phyloP scores from a whole-genome alignment of 2,329 filamentous ascomycete species.

The Sporothrix schenckii region DNA sequence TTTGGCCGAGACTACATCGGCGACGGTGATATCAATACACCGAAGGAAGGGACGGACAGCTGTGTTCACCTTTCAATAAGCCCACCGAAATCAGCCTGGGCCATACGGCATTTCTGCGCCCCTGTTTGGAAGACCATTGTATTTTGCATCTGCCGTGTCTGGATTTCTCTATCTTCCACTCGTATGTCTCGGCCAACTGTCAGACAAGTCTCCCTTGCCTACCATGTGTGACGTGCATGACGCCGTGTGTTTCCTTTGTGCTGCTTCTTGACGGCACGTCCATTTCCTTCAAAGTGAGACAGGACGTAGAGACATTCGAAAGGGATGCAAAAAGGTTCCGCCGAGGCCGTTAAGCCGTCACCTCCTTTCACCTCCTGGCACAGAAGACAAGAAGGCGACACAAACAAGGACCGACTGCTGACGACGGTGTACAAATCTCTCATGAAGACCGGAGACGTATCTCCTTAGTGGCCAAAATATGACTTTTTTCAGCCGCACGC shows the following conservation, averaged over 20 bases:
- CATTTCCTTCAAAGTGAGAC: conserved; percentile 1
- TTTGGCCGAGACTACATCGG: neutral
- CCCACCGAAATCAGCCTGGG: neutral
- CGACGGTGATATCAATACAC: neutral
- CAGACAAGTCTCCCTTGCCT: too few relatives aligned
- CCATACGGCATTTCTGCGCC: neutral
- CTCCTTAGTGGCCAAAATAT: too few relatives aligned
- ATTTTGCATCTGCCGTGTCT: neutral
- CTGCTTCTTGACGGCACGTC: neutral
- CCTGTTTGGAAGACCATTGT: neutral
- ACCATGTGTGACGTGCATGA: too few relatives aligned
- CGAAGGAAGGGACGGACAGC: neutral
- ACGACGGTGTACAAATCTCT: neutral
- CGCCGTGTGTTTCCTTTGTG: neutral
- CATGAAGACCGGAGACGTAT: neutral
- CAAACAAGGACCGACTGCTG: neutral
- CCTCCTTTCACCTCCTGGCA: neutral
- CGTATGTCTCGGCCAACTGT: too few relatives aligned
- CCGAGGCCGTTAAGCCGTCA: neutral
- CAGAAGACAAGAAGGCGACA: neutral
- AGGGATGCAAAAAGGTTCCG: neutral
- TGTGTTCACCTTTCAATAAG: too few relatives aligned
- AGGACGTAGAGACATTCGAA: neutral
- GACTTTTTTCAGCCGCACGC: too few relatives aligned
- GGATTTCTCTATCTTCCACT: too few relatives aligned